Conservation (phyloP, 2,329 filamentous ascomycete species). For the Neocucurbitaria cava region DNA sequence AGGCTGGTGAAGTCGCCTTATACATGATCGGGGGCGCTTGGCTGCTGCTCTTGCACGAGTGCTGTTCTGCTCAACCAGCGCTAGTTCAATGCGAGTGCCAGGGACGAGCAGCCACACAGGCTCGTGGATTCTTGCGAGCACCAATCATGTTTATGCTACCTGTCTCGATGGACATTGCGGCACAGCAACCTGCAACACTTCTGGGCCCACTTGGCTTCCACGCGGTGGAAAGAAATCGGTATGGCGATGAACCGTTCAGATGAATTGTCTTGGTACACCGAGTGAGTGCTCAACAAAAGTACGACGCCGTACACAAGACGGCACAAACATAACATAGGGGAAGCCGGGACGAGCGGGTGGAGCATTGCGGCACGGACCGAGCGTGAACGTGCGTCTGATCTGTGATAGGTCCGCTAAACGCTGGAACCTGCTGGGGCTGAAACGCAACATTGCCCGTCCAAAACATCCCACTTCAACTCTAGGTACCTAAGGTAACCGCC, state of each 20-base stretch:
- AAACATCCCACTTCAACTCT: background rate
- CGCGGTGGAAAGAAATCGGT: background rate
- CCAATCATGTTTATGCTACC: background rate
- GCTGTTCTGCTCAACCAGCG: background rate
- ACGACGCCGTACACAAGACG: background rate
- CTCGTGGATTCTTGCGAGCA: background rate
- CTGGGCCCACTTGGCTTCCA: background rate
- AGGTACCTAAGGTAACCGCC: background rate
- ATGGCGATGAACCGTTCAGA: background rate
- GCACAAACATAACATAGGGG: background rate
- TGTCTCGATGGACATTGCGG: background rate
- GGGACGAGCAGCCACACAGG: conserved; percentile 1
- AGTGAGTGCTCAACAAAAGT: background rate
- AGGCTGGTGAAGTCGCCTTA: background rate
- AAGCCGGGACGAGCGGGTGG: background rate
- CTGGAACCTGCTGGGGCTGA: conserved; percentile 1
- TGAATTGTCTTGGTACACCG: background rate
- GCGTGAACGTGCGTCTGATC: background rate
- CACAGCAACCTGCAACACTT: background rate
- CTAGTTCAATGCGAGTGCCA: background rate
- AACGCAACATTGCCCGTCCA: conserved; percentile 5
- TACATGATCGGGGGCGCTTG: too few relatives aligned
- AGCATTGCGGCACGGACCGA: conserved; percentile 3
- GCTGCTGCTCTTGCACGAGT: background rate
- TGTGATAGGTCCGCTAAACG: conserved; percentile 14